Base-by-base conservation (phyloP, 2,329 filamentous ascomycete genomes). In the Neonectria magnoliae region DNA sequence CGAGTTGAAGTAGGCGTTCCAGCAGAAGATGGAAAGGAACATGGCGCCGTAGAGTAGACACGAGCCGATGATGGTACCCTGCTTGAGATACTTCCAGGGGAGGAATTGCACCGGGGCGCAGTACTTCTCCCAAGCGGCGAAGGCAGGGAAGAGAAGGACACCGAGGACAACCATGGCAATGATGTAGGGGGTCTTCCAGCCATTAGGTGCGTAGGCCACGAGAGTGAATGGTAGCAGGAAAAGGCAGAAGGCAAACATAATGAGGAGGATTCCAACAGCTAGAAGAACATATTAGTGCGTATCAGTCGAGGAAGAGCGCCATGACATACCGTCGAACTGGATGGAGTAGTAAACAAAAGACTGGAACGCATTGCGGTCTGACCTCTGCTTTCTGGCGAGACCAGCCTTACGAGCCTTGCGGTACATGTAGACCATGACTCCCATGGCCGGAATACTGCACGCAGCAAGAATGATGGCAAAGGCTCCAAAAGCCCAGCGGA, bases 401-500 rank as follows among this genome's bases (percentile, higher is more conserved):
- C 87, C 87, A 18, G 81, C 71, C 57, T 81, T 82, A 72, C 81
- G 81, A 10, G 89, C 89, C 74, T 88, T 87, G 47, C 78, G 78
- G 61, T 87, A 84, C 71, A 89, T 88, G 71, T 82, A 76, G 59
- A 85, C 78, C 66, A 91, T 80, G 16, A 90, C 78, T 20, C 81
- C 73, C 36, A 86, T 84, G 25, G 92, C 81, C 0, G 90, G 90
- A 25, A 88, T 68, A 53, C 85, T 85, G 56, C 89, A 84, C 44
- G 86, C 79, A 25, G 89, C 88, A 5, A 88, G 79, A 64, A 91
- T 84, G 68, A 93, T 89, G 42, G 85, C 83, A 77, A 90, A 92
- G 64, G 84, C 83, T 44, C 88, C 90, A 71, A 88, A 91, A 9
- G 71, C 72, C 70, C 71, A 73, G 2, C 69, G 68, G 53, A 71